Evolutionary conservation across 2,329 filamentous ascomycete species (phyloP), one percentile per base, ranked within the genome.

Genomic region (Hymenoscyphus infarciens): DNA sequence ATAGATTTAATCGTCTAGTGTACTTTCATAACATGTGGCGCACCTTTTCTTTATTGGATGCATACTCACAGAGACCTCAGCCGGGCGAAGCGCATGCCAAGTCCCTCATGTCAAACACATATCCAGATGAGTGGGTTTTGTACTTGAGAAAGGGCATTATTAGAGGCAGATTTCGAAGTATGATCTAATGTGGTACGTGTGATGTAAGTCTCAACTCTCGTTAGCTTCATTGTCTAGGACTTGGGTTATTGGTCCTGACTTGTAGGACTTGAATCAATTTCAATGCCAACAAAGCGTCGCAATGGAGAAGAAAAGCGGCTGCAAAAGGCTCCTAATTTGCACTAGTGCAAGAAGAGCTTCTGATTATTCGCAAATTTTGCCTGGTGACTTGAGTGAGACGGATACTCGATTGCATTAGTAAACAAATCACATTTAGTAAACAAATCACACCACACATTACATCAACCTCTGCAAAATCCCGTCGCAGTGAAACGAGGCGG

Each of bases 71-170:
- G 35, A 38, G 35, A 38, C 13, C n/a, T 45, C 45, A 25, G 45
- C 45, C 25, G 45, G 39, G 45, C 45, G 45, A 13, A 52, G 42
- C 42, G 33, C 42, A 45, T 19, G 42, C 16, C 42, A 8, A 45
- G 42, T 49, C 13, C 45, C 45, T 13, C 45, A 25, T 5, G 45
- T 52, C 45, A 52, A 52, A 52, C 45, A 52, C 42, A 52, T 52
- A 52, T 52, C 19, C 19, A 25, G 22, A 22, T 22, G 3, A 52
- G 25, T 25, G 19, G 19, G 45, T 25, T 52, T 52, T 38, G 35
- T 13, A 38, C 33, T 11, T 35, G 8, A 11, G 33, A 22, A 49
- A 49, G 5, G 45, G 22, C 19, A 13, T 10, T 52, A 10, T 52
- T 22, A 2, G 3, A 52, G n/a, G 45, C 45, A 25, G 45, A 52